Base-by-base conservation (phyloP, 345 rosid species). In the Stellera chamaejasme region DNA sequence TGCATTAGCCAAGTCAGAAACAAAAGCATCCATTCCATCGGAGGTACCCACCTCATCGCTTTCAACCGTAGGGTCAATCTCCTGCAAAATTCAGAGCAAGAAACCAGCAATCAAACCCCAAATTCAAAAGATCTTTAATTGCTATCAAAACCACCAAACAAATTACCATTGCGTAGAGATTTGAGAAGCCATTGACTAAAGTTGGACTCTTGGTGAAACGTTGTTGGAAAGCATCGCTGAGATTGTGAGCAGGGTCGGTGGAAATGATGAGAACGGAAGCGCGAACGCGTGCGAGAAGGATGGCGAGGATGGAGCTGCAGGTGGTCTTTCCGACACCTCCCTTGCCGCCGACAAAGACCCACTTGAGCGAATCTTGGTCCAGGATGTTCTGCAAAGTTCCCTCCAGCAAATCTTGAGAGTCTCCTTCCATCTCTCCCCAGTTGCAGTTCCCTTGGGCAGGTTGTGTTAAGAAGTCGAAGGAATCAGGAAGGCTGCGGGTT, bases 241-340 rank as follows among this genome's bases (percentile, higher is more conserved):
- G 97, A 73, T 94, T 94, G 78, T 94, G 99, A 71, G 99, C 99
- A 2, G 99, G 99, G 60, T 94, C 99, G 46, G 99, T 94, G 73
- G 99, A 94, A 59, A 94, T 94, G 77, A 94, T 90, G 71, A 94
- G 73, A 39, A 94, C 99, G 36, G 99, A 90, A 64, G 96, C 64
- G 71, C 99, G 84, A 60, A 90, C 90, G 61, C 61, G 57, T 41
- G 97, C 83, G 54, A 94, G 70, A 47, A 89, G 83, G 68, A 87
- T 83, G 43, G 99, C 73, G 23, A 94, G 73, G 43, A 90, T 82
- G 2, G 97, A 94, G 72, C 99, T 94, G 76, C 99, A 87, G 10
- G 96, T 90, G 50, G 99, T 94, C 77, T 93, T 93, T 45, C 99
- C 97, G 0, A 93, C 97, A 32, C 99, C 99, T 50, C 99, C 99